Conservation (phyloP, 2,329 filamentous ascomycete species). For the Penicillium janthinellum region DNA sequence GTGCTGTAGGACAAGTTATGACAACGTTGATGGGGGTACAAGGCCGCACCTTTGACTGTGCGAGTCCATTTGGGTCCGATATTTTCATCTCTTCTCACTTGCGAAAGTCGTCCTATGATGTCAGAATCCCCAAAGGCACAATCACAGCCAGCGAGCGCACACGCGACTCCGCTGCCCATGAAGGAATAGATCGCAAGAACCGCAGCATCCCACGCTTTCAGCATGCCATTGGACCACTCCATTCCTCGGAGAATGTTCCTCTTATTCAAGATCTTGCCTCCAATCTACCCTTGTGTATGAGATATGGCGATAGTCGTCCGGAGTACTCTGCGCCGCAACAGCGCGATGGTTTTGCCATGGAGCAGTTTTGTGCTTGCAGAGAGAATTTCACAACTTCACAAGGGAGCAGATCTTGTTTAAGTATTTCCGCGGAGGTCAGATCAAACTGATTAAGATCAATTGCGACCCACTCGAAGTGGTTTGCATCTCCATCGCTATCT, state of each 20-base stretch:
- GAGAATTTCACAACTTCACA: neutral
- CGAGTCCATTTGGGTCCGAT: neutral
- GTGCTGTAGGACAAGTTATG: neutral
- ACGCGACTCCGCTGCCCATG: neutral
- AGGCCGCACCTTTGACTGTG: neutral
- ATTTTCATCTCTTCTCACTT: neutral
- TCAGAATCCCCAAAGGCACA: neutral
- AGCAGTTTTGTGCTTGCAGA: neutral
- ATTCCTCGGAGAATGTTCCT: neutral
- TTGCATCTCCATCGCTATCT: slow-evolving; percentile 17
- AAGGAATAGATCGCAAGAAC: neutral
- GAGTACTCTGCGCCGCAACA: neutral
- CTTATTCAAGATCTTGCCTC: neutral
- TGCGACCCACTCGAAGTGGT: slow-evolving; percentile 8
- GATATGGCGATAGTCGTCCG: neutral
- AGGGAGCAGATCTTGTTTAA: slow-evolving; percentile 8
- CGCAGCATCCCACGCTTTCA: neutral
- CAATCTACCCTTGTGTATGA: neutral
- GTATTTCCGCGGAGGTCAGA: slow-evolving; percentile 28
- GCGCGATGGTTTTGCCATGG: neutral
- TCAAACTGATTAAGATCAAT: slow-evolving; percentile 2
- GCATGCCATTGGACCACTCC: neutral
- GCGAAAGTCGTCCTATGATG: neutral
- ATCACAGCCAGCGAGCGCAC: neutral
- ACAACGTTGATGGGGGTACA: neutral